These are phyloP conservation scores for Aureobasidium sp. DNA, from an alignment of 2,329 filamentous ascomycete genomes.

Conservation along the genomic window DNA sequence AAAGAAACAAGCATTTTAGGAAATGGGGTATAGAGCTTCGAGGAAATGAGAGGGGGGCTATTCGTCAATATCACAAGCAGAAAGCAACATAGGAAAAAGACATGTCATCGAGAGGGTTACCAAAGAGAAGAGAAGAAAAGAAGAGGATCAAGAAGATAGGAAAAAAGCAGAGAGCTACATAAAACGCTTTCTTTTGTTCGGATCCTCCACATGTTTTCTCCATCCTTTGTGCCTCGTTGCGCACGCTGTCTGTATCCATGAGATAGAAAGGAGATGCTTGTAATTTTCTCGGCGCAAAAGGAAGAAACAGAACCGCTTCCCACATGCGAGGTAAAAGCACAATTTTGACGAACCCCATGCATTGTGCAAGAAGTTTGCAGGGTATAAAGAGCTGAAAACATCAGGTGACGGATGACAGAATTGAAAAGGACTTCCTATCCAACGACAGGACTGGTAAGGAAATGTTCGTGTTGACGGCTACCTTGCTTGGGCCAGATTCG, in stretches of 20 bases:
- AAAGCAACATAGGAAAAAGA: slow-evolving; percentile 4
- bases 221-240: slow-evolving; percentile 4
- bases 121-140: background rate
- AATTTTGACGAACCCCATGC: slow-evolving; percentile 15
- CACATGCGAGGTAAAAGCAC: slow-evolving; percentile 15
- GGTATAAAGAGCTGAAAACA: slow-evolving; percentile 15
- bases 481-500: slow-evolving; percentile 14
- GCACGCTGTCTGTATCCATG: slow-evolving; percentile 9
- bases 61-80: slow-evolving; percentile 8
- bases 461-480: slow-evolving; percentile 11
- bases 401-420: slow-evolving; percentile 11
- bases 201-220: slow-evolving; percentile 7
- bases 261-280: slow-evolving; percentile 15
- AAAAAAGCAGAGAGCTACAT: slow-evolving; percentile 11
- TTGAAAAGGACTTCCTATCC: slow-evolving; percentile 5
- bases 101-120: slow-evolving; percentile 8
- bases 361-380: slow-evolving; percentile 8
- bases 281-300: background rate
- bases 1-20: background rate
- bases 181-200: slow-evolving; percentile 10
- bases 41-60: background rate
- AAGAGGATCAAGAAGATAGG: background rate
- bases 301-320: slow-evolving; percentile 15
- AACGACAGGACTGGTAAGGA: slow-evolving; percentile 15
- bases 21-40: slow-evolving; percentile 13